Base-by-base conservation (phyloP, 2,329 filamentous ascomycete genomes). In the Aspergillus versicolor region DNA sequence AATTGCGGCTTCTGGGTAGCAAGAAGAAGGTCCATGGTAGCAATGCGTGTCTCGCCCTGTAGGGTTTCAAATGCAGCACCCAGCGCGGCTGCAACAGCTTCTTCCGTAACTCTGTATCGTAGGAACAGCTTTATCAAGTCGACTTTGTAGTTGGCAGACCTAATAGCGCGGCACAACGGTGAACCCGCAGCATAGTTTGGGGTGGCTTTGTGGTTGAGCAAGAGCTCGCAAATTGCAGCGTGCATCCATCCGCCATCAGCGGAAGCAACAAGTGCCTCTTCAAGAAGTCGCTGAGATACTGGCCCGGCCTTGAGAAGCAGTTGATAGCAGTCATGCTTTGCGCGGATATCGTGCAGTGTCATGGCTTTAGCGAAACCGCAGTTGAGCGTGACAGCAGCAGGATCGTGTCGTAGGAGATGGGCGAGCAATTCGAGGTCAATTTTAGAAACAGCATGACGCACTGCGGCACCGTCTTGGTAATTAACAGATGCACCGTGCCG, bases 231-330 rank as follows among this genome's bases (percentile, higher is more conserved):
- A 6, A 47, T 41, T 2, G 42, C 27, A 5, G 55, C 49, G 49
- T 49, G 48, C 22, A 42, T 49, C 55, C 55, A 57, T 17, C 55
- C 55, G 1, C 37, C 44, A 22, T 49, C 55, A 5, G 43, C 45
- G 17, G 55, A 38, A 4, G 37, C 11, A 27, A 57, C 49, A 3
- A 57, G 38, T 12, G 55, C 55, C n/a, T 57, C 55, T 6, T 57
- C 45, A 7, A 48, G 49, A 7, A 57, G 55, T 11, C 49, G 49
- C 19, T 46, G 34, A 7, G 55, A 30, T 7, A 52, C n/a, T 1
- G 43, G 7, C 2, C 55, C 55, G 7, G 55, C 38, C 21, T 44
- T 34, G 19, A 57, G 55, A n/a, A 57, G 42, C 11, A 57, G 49
- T 7, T 50, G 43, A 15, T 52, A 57, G 3, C 38, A 19, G 5